These are phyloP conservation scores for Wickerhamomyces sp. DNA, from an alignment of 1,139 yeast species.

Conservation along the genomic window DNA sequence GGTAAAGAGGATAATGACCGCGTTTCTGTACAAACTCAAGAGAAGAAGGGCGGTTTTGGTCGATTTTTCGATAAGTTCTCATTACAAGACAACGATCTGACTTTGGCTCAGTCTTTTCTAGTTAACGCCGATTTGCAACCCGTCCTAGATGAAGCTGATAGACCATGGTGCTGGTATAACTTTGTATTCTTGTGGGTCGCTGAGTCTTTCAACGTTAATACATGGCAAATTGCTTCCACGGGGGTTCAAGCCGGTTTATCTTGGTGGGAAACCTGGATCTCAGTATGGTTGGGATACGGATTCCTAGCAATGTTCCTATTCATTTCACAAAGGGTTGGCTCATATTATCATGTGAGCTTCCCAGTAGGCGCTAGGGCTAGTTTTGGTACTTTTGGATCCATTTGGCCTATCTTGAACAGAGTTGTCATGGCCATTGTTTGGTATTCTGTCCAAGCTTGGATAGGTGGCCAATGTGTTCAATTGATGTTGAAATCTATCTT, in stretches of 20 bases:
- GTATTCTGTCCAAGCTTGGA: constrained; percentile 80
- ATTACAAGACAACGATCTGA: constrained; percentile 24
- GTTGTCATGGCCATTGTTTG: constrained; percentile 80
- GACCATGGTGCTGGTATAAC: constrained; percentile 80
- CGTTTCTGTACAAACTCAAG: no score
- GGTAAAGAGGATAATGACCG: no score
- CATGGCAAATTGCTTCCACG: constrained; percentile 88
- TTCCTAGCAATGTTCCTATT: constrained; percentile 59
- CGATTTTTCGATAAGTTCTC: constrained; percentile 12
- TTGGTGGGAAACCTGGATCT: constrained; percentile 92
- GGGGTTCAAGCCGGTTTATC: constrained; percentile 69
- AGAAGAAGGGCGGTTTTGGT: no score
- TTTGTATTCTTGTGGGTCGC: constrained; percentile 80
- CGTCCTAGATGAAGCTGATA: constrained; percentile 54
- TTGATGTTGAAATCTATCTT: constrained; percentile 65
- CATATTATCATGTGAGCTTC: constrained; percentile 70
- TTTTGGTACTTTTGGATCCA: constrained; percentile 72
- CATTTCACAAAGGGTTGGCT: constrained; percentile 64
- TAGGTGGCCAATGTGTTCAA: constrained; percentile 78
- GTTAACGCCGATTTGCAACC: constrained; percentile 74
- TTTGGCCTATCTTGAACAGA: constrained; percentile 78
- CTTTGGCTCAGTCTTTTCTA: constrained; percentile 51
- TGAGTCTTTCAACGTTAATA: constrained; percentile 80
- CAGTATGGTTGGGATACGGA: constrained; percentile 72
- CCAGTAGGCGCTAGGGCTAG: constrained; percentile 71